Evolutionary conservation across 2,329 filamentous ascomycete genomes (phyloP), one percentile per base, ranked within the genome.

Genomic region (Coniella vitis): DNA sequence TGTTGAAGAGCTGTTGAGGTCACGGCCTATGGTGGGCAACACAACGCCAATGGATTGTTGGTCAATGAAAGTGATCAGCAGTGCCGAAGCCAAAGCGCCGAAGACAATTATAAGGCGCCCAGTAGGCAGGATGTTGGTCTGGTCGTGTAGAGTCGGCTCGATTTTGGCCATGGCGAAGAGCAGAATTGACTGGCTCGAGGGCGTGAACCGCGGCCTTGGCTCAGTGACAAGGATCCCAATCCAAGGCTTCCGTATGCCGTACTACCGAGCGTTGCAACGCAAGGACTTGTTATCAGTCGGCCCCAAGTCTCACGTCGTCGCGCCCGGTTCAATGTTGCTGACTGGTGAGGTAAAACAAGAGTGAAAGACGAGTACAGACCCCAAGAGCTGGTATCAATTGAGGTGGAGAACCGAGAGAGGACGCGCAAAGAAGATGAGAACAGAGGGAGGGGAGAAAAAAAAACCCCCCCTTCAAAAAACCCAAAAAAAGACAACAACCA

Each of bases 41-140:
- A 71, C 64, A 45, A 69, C 62, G 31, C 65, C 72, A 47, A 81
- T 74, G 34, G 74, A 72, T 60, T 78, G 79, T 54, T 80, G 76
- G 57, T 82, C 77, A 45, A 78, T 72, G 52, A 75, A 79, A 12
- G 69, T 71, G 29, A 82, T 73, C 14, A 81, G 61, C 7, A 82
- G 63, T 0, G 74, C 72, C 13, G 75, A 63, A 1, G 78, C 69
- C 10, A 83, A 64, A 3, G 71, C 70, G 5, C 62, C 60, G 51
- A 82, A 78, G 38, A 80, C 75, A 37, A 70, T 56, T 10, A 78
- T 47, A 4, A 78, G 63, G 54, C 78, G 67, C 9, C 63, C 65
- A 35, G 68, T 69, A 0, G 77, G 75, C 2, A 83, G 66, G 16
- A 81, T 69, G 51, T 82, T 78, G 8, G 72, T 78, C 58, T 82